phyloP scores from a whole-genome alignment of 129 eudicot species.

The Silybum marianum region DNA sequence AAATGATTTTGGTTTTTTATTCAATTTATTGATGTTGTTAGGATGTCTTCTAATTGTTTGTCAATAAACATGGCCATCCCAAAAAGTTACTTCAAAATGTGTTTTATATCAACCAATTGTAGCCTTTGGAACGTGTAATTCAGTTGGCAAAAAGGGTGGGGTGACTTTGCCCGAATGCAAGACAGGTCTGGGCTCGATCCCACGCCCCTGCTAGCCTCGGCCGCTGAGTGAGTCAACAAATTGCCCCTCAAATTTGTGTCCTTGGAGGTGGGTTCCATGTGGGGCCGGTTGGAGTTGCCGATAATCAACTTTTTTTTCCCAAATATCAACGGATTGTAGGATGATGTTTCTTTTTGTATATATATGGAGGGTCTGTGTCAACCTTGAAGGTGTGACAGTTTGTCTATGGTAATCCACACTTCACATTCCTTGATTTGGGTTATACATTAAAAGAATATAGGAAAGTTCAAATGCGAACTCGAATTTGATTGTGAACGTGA shows the following conservation, averaged over 20 bases:
- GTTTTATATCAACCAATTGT: background rate
- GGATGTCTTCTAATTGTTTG: background rate
- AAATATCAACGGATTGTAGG: background rate
- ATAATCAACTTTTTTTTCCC: too few species aligned
- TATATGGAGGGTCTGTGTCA: background rate
- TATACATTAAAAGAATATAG: background rate
- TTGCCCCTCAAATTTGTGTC: too few species aligned
- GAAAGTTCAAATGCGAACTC: too few species aligned
- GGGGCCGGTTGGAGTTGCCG: too few species aligned
- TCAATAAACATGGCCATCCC: background rate
- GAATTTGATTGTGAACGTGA: too few species aligned
- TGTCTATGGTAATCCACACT: background rate
- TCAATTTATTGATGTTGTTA: background rate
- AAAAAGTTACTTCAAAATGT: background rate
- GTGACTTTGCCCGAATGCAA: too few species aligned
- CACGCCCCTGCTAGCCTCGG: too few species aligned
- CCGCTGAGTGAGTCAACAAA: too few species aligned
- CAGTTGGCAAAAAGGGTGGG: too few species aligned
- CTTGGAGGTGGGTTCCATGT: too few species aligned
- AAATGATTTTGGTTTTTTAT: background rate
- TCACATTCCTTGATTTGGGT: background rate
- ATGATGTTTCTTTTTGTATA: background rate
- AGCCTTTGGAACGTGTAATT: too few species aligned
- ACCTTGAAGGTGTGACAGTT: conserved; percentile 16
- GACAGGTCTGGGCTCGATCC: too few species aligned